Evolutionary conservation across 345 rosid genomes (phyloP).

Genomic region (Hibiscus trionum): DNA sequence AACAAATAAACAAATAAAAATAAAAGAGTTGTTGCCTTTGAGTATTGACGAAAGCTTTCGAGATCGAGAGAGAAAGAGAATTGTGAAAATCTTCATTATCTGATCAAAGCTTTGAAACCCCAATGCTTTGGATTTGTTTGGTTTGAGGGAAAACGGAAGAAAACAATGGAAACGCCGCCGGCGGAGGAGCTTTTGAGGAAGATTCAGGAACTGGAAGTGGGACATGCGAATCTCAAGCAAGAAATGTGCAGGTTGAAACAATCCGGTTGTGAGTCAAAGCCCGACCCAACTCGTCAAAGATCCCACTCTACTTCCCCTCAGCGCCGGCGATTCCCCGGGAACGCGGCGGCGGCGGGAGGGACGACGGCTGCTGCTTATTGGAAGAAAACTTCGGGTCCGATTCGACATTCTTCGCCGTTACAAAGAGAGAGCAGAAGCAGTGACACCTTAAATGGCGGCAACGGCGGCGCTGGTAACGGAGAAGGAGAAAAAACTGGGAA

Average conservation of each 20-base stretch:
- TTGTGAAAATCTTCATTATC: background rate
- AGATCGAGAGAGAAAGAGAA: background rate
- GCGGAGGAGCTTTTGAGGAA: conserved; percentile 72
- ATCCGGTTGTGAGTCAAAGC: conserved; percentile 23
- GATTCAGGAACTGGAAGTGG: conserved; percentile 86
- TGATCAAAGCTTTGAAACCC: conserved; percentile 1
- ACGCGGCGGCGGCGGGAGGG: background rate
- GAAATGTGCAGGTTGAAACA: conserved; percentile 75
- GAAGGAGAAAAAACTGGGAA: conserved; percentile 12
- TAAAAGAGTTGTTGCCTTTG: background rate
- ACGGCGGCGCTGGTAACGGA: conserved; percentile 12
- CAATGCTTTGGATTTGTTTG: background rate
- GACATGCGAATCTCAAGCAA: conserved; percentile 65
- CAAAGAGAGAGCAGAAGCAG: conserved; percentile 59
- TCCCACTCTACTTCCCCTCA: conserved; percentile 83
- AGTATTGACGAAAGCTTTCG: background rate
- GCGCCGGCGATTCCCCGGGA: conserved; percentile 28
- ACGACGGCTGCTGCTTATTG: conserved; percentile 24
- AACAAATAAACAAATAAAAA: too few relatives aligned
- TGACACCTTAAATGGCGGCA: conserved; percentile 21
- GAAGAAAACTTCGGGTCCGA: conserved; percentile 46
- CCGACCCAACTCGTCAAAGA: conserved; percentile 34
- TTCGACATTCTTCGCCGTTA: conserved; percentile 76
- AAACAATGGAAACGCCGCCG: conserved; percentile 54
- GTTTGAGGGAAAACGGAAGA: background rate